phyloP scores from a whole-genome alignment of 2,329 filamentous ascomycete genomes.

The Nigrospora sphaerica region DNA sequence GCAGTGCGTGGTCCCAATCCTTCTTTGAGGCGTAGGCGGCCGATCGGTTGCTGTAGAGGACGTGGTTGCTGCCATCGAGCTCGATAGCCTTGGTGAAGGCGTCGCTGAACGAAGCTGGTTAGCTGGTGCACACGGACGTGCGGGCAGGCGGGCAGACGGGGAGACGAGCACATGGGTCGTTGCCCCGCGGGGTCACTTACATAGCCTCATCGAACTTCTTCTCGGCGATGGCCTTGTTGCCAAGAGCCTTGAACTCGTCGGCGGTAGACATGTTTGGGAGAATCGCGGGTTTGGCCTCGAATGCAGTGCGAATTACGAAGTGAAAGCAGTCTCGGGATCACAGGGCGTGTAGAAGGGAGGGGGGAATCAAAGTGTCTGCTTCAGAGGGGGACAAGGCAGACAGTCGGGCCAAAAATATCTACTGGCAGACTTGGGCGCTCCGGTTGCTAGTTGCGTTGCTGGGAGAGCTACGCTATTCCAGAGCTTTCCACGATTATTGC shows the following conservation, averaged over 20 bases:
- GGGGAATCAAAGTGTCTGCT: background rate
- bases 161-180: background rate
- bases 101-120: slow-evolving; percentile 47
- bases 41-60: slow-evolving; percentile 96
- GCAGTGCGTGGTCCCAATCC: slow-evolving; percentile 76
- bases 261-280: slow-evolving; percentile 45
- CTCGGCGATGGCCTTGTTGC: slow-evolving; percentile 96
- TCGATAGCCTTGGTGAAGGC: slow-evolving; percentile 94
- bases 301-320: too few relatives aligned
- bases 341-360: background rate
- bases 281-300: background rate
- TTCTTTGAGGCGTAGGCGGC: slow-evolving; percentile 82
- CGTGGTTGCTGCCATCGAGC: slow-evolving; percentile 83
- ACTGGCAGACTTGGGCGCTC: too few relatives aligned
- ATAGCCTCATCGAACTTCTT: slow-evolving; percentile 96
- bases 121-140: slow-evolving; percentile 10
- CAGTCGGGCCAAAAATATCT: background rate
- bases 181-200: slow-evolving; percentile 48
- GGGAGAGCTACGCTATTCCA: background rate
- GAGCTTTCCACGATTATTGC: background rate
- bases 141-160: background rate
- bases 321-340: too few relatives aligned
- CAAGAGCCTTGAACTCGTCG: slow-evolving; percentile 87
- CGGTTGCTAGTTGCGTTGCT: background rate
- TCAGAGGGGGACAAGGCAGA: background rate